phyloP scores from a whole-genome alignment of 352 stramenopile species.

The Pythium periplocum region DNA sequence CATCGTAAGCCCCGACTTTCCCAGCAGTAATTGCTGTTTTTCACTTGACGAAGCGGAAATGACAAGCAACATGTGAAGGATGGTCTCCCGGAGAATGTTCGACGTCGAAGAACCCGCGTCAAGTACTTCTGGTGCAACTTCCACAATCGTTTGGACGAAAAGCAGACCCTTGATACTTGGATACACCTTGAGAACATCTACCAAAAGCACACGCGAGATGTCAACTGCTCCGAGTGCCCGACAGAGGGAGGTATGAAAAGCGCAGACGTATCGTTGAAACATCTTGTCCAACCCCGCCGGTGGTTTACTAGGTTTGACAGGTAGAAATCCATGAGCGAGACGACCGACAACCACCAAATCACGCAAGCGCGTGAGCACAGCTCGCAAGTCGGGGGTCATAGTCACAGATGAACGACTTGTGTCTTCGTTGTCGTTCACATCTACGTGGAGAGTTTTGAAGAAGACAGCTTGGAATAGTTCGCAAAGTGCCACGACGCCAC shows the following conservation, averaged over 20 bases:
- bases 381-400: not conserved
- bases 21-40: slow-evolving; percentile 20
- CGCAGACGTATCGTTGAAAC: slow-evolving; percentile 28
- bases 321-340: not conserved
- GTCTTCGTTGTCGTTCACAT: not conserved
- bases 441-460: too few relatives aligned
- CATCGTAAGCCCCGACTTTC: slow-evolving; percentile 24
- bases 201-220: slow-evolving; percentile 27
- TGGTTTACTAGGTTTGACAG: too few relatives aligned
- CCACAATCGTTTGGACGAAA: slow-evolving; percentile 27
- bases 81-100: slow-evolving; percentile 26
- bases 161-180: slow-evolving; percentile 32
- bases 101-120: slow-evolving; percentile 1
- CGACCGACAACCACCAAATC: not conserved
- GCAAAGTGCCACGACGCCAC: too few relatives aligned
- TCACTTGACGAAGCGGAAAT: slow-evolving; percentile 7
- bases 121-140: slow-evolving; percentile 25
- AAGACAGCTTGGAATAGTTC: too few relatives aligned
- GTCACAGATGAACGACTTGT: not conserved
- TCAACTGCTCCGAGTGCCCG: slow-evolving; percentile 7
- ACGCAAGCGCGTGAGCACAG: not conserved
- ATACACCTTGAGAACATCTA: slow-evolving; percentile 34
- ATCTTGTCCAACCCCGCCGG: slow-evolving; percentile 15
- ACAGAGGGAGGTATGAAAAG: slow-evolving; percentile 30
- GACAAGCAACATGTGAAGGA: slow-evolving; percentile 21